Evolutionary conservation across 2,329 filamentous ascomycete genomes (phyloP).

Genomic region (Phyllosticta capitalensis): DNA sequence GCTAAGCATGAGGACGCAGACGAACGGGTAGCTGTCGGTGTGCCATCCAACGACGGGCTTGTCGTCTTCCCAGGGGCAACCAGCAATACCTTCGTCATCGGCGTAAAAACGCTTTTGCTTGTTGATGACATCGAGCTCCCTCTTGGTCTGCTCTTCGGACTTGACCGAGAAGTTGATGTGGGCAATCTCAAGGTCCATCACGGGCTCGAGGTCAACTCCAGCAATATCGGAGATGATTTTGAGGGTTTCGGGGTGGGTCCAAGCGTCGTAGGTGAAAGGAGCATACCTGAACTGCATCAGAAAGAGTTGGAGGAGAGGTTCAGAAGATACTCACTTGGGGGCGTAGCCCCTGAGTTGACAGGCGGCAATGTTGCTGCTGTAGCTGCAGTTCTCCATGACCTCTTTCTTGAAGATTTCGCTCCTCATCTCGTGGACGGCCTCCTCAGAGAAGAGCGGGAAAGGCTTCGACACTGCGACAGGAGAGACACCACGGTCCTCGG

Average conservation of each 20-base stretch:
- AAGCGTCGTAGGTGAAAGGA: conserved; percentile 55
- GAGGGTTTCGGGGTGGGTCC: conserved; percentile 48
- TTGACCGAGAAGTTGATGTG: conserved; percentile 49
- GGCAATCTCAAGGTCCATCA: conserved; percentile 49
- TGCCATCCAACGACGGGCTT: conserved; percentile 54
- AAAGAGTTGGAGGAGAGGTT: not conserved
- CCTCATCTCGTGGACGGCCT: conserved; percentile 54
- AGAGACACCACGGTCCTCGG: conserved; percentile 49
- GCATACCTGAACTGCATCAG: conserved; percentile 40
- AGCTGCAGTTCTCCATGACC: conserved; percentile 48
- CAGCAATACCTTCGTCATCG: conserved; percentile 34
- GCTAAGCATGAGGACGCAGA: conserved; percentile 60
- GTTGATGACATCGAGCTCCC: conserved; percentile 32
- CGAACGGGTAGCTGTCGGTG: conserved; percentile 56
- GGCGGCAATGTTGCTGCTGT: conserved; percentile 49
- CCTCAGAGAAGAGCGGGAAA: conserved; percentile 52
- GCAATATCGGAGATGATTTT: conserved; percentile 47
- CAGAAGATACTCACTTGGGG: conserved; percentile 41
- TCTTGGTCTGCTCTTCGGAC: conserved; percentile 37
- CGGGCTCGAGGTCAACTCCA: conserved; percentile 48
- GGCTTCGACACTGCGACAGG: conserved; percentile 55
- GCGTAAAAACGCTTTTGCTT: conserved; percentile 29
- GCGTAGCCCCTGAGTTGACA: conserved; percentile 47
- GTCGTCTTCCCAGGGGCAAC: conserved; percentile 37
- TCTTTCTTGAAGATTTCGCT: conserved; percentile 50